Evolutionary conservation across 106 monocot genomes (phyloP), one percentile per base, ranked within the genome.

Genomic region (Posidonia australis): DNA sequence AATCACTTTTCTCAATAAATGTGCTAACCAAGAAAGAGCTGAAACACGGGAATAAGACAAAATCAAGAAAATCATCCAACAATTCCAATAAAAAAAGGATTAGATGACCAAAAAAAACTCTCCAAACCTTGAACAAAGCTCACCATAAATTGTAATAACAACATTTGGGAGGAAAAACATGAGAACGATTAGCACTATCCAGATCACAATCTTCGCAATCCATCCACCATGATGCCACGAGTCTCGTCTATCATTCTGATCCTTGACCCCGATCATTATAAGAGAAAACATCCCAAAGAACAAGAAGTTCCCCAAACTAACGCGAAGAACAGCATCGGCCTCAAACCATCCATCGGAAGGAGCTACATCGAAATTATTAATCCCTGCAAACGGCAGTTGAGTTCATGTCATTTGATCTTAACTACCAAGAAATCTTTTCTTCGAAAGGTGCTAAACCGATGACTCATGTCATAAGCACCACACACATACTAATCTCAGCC

Each of bases 161-260:
- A 72, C 53, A 68, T 94, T 93, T 46, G 89, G 94, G 51, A 90
- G 71, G 65, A 89, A 89, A 74, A 94, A 90, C 94, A 86, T 84
- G 44, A 94, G 84, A 60, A 77, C 53, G 65, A 90, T 72, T 17
- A 94, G 81, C 70, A 84, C 56, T 54, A 49, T 73, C 94, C 88
- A 90, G 2, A 86, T 54, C 58, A 70, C 59, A 69, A 84, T 78
- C 71, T 94, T 94, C 5, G 69, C 62, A 62, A 80, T 56, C 94
- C 94, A 94, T 72, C 94, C 94, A 68, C 89, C 94, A 86, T 94
- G 89, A 68, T 94, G 94, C 86, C 76, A 86, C 51, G 81, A 77
- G 82, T 84, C 84, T 51, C 93, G 65, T 71, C 22, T 80, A 75
- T 89, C 94, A 80, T 86, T 86, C 53, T 86, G 89, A 56, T 94